Conservation (phyloP, 192 early-diverging fungal genomes). For the Ambispora gerdemannii region DNA sequence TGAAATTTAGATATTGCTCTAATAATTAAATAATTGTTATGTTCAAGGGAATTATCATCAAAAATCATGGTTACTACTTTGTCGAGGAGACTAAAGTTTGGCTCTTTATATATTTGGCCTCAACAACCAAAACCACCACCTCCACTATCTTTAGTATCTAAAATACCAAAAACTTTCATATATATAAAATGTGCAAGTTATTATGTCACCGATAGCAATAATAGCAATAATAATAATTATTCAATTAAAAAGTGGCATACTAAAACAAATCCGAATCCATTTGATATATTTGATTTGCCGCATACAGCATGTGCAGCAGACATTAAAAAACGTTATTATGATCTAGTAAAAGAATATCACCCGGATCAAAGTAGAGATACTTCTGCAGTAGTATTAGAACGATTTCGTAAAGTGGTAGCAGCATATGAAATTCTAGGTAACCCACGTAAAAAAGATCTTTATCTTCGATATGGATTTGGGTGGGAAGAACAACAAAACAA, state of each 20-base stretch:
- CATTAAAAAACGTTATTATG: slow-evolving; percentile 36
- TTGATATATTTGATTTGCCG: slow-evolving; percentile 30
- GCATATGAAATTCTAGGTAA: slow-evolving; percentile 37
- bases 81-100: too few relatives aligned
- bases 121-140: too few relatives aligned
- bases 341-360: slow-evolving; percentile 35
- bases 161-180: too few relatives aligned
- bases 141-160: too few relatives aligned
- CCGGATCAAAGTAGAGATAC: slow-evolving; percentile 31
- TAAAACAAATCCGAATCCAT: slow-evolving; percentile 25
- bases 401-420: slow-evolving; percentile 32
- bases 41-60: too few relatives aligned
- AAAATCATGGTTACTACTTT: too few relatives aligned
- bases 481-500: slow-evolving; percentile 32
- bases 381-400: slow-evolving; percentile 4
- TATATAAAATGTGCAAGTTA: too few relatives aligned
- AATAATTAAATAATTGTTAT: too few relatives aligned
- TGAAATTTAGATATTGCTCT: too few relatives aligned
- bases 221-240: background rate
- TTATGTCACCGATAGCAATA: background rate
- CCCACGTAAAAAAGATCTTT: slow-evolving; percentile 22
- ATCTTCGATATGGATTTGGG: slow-evolving; percentile 31
- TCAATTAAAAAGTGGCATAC: background rate
- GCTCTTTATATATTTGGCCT: too few relatives aligned
- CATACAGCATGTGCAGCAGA: slow-evolving; percentile 22